These are phyloP conservation scores for Heteromeles arbutifolia DNA, from an alignment of 306 rosid genomes.

Conservation along the genomic window DNA sequence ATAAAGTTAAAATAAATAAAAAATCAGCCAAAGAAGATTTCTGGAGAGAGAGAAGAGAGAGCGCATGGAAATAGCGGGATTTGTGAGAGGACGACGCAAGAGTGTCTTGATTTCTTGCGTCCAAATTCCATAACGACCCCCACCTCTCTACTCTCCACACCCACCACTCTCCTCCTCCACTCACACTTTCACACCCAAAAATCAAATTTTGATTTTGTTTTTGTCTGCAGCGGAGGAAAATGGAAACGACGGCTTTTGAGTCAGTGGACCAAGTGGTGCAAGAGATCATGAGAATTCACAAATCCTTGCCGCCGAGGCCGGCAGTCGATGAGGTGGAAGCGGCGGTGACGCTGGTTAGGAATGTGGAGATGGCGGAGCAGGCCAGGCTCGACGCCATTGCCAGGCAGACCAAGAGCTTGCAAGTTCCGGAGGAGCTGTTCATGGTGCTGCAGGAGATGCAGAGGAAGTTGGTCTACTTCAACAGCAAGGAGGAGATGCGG, in stretches of 20 bases:
- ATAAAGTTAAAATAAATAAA: too few species aligned
- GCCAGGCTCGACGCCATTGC: slow-evolving; percentile 50
- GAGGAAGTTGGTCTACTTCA: slow-evolving; percentile 40
- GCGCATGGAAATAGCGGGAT: slow-evolving; percentile 31
- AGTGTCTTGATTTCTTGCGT: slow-evolving; percentile 2
- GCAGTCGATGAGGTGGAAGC: slow-evolving; percentile 77
- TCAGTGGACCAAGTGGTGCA: slow-evolving; percentile 53
- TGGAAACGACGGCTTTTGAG: slow-evolving; percentile 40
- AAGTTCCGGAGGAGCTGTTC: slow-evolving; percentile 72
- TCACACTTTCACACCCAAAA: not conserved
- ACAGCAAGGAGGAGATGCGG: slow-evolving; percentile 56
- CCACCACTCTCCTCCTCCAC: not conserved
- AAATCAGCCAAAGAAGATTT: slow-evolving; percentile 2
- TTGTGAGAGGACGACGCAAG: slow-evolving; percentile 11
- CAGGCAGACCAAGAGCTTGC: slow-evolving; percentile 36
- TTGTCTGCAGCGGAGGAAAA: slow-evolving; percentile 1
- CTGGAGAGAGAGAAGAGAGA: not conserved
- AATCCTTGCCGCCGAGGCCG: slow-evolving; percentile 61
- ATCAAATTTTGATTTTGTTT: not conserved
- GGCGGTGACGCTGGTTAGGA: slow-evolving; percentile 42
- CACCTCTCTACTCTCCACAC: not conserved
- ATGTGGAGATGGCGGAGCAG: slow-evolving; percentile 64
- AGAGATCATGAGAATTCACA: slow-evolving; percentile 74
- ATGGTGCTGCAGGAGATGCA: slow-evolving; percentile 68
- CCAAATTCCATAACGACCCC: not conserved